Conservation (phyloP, 768 basidiomycete genomes). For the Dictyophora rubrovolvata region DNA sequence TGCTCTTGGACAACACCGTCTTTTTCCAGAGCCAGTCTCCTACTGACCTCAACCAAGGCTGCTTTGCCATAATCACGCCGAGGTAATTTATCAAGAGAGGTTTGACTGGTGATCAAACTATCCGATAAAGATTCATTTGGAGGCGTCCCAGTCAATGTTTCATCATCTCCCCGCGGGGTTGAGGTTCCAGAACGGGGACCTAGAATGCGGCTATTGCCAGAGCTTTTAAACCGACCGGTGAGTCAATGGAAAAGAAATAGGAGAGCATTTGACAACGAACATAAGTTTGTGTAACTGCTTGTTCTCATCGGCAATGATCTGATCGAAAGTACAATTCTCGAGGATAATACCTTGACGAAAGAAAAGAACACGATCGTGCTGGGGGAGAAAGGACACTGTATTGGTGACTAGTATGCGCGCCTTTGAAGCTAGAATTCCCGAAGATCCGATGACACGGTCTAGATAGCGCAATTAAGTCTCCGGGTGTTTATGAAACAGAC, state of each 20-base stretch:
- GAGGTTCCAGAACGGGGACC: slow-evolving; percentile 17
- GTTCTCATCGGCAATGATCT: slow-evolving; percentile 47
- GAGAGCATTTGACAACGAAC: slow-evolving; percentile 37
- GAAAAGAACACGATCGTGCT: slow-evolving; percentile 67
- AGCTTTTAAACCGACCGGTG: slow-evolving; percentile 7
- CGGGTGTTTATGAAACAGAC: not conserved
- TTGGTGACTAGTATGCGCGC: slow-evolving; percentile 84
- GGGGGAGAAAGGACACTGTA: slow-evolving; percentile 68
- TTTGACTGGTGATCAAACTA: slow-evolving; percentile 15
- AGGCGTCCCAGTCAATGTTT: slow-evolving; percentile 2
- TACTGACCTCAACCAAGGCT: slow-evolving; percentile 25
- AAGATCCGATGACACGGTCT: slow-evolving; percentile 83
- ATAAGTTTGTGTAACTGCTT: slow-evolving; percentile 67
- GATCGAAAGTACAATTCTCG: slow-evolving; percentile 59
- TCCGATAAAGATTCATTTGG: slow-evolving; percentile 1
- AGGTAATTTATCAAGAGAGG: slow-evolving; percentile 45
- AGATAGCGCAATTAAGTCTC: slow-evolving; percentile 1
- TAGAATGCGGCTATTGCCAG: slow-evolving; percentile 2
- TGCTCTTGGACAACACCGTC: slow-evolving; percentile 57
- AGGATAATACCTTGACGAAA: slow-evolving; percentile 75
- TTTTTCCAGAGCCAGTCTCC: slow-evolving; percentile 15
- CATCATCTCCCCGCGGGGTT: slow-evolving; percentile 20
- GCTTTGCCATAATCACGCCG: slow-evolving; percentile 52
- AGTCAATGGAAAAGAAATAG: slow-evolving; percentile 36
- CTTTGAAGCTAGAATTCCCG: slow-evolving; percentile 72